Conservation (phyloP, 2,329 filamentous ascomycete species). For the Plectosphaerella plurivora region DNA sequence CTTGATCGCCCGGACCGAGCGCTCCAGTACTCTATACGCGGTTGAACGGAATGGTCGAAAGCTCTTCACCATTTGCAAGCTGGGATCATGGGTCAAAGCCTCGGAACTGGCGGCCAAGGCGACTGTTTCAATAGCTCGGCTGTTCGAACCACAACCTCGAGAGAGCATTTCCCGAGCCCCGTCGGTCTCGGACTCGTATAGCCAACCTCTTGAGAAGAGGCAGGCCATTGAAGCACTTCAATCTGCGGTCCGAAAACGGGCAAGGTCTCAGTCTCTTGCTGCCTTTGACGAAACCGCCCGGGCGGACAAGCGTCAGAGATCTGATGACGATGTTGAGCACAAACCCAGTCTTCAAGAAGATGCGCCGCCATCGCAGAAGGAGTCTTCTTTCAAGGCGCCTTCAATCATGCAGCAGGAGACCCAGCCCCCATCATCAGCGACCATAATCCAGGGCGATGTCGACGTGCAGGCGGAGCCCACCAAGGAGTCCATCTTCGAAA, state of each 20-base stretch:
- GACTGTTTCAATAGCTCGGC: conserved; percentile 34
- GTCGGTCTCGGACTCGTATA: conserved; percentile 42
- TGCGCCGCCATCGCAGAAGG: no score
- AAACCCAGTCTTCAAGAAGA: no score
- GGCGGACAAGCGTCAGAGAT: conserved; percentile 9
- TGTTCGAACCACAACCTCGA: background rate
- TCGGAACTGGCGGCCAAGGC: conserved; percentile 46
- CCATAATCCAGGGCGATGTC: no score
- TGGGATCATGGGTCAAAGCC: conserved; percentile 63
- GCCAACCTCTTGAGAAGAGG: conserved; percentile 49
- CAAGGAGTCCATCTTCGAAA: conserved; percentile 51
- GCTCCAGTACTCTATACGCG: conserved; percentile 50
- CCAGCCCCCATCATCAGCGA: no score
- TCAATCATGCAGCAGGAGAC: no score
- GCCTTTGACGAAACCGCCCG: conserved; percentile 21
- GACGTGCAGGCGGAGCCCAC: conserved; percentile 24
- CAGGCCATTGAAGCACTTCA: conserved; percentile 61
- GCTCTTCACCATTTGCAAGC: conserved; percentile 63
- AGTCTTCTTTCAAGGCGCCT: no score
- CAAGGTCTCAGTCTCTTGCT: conserved; percentile 38
- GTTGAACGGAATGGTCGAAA: conserved; percentile 60
- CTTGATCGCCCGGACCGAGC: conserved; percentile 57
- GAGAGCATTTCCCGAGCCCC: conserved; percentile 16
- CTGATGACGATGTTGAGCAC: conserved; percentile 29
- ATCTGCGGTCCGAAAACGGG: conserved; percentile 51